A percentile compares a stretch with the other conserved stretches of the same genome.
These are phyloP conservation scores for Chalciporus sphaerocephalus DNA, from an alignment of 768 basidiomycete species.

Conservation along the genomic window DNA sequence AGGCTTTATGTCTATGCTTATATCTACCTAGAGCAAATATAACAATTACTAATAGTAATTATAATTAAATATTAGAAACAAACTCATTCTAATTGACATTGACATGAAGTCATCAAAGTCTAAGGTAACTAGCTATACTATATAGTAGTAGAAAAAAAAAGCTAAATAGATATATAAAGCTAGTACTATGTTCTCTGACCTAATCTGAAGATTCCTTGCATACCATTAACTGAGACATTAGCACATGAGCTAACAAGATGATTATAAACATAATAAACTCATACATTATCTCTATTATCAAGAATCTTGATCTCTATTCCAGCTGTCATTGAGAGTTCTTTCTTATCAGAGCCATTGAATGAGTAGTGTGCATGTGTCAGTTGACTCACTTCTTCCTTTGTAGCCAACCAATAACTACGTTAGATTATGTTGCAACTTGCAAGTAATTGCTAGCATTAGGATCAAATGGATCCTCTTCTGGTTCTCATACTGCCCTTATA, in stretches of 20 bases:
- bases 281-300: constrained; percentile 78
- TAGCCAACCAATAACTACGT: constrained; percentile 57
- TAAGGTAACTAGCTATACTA: too few species aligned
- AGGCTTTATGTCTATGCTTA: too few species aligned
- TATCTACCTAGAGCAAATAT: too few species aligned
- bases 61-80: too few species aligned
- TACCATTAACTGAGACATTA: constrained; percentile 81
- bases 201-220: constrained; percentile 72
- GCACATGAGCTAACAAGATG: neutral
- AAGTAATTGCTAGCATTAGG: constrained; percentile 75
- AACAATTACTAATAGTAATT: too few species aligned
- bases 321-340: constrained; percentile 65
- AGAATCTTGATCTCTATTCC: constrained; percentile 72
- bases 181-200: constrained; percentile 86
- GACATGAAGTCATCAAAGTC: too few species aligned
- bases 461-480: constrained; percentile 52
- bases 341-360: constrained; percentile 74
- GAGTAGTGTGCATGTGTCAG: constrained; percentile 79
- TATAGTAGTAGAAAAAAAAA: too few species aligned
- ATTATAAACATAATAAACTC: constrained; percentile 29
- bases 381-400: constrained; percentile 62
- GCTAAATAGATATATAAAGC: constrained; percentile 88
- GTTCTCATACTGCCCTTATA: constrained; percentile 35
- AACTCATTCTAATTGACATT: too few species aligned
- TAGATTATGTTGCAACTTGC: constrained; percentile 77